Base-by-base conservation (phyloP, 129 eudicot species). In the Flaveria bidentis region DNA sequence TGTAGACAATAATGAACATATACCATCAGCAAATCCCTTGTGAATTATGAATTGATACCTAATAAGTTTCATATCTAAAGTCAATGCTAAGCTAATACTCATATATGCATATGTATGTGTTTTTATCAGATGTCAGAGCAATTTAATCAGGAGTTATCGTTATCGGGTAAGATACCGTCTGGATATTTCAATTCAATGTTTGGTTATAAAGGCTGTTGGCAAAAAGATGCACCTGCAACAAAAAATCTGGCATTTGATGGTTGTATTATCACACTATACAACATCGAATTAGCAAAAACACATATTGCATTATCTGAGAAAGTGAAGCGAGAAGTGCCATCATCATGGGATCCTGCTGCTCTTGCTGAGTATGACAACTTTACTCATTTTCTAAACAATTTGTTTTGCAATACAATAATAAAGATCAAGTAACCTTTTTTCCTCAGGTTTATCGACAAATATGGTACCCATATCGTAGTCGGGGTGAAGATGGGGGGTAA, bases 401-500 rank as follows among this genome's bases (percentile, higher is more conserved):
- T 23, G 55, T 17, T 36, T 55, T 44, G 23, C 41, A 30, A 20
- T 44, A 2, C 41, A 9, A 28, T 69, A 45, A 61, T 12, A 3
- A 41, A 73, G 39, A 69, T 13, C 42, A 50, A n/a, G 79, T 75
- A 50, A 20, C 56, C 23, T 71, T 50, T 33, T 78, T 76, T 72
- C 69, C 20, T 25, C 94, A 94, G 99, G 87, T 94, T 94, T 76
- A 94, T 94, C 44, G 97, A 94, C 9, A 91, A 91, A 72, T 94
- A 89, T 55, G 99, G 99, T 62, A 94, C 99, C 41, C 99, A 94
- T 78, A 78, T 94, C 41, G 86, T 94, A 41, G 96, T 89, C 69
- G 97, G 98, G 67, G 98, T 91, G 22, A 94, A 91, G 87, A 94
- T 94, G 96, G 98, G 98, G 71, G 98, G 98, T 67, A 94, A 94